phyloP scores from a whole-genome alignment of 495 filamentous ascomycete species.

The Trichoderma asperelloides region DNA sequence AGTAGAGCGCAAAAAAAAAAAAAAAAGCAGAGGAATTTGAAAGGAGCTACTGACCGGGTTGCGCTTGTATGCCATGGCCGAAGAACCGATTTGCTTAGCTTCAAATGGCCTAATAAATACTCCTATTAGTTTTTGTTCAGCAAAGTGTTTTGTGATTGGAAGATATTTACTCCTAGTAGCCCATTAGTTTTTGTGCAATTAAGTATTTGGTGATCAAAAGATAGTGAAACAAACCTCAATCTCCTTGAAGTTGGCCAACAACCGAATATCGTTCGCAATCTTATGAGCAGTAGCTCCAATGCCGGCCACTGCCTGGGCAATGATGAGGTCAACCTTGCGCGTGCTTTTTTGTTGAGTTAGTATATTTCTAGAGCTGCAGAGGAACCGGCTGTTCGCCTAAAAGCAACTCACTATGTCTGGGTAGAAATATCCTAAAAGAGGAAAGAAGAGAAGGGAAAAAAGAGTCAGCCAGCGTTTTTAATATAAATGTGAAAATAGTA shows the following conservation, averaged over 20 bases:
- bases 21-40: too few species aligned
- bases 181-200: too few species aligned
- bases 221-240: conserved; percentile 49
- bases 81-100: conserved; percentile 57
- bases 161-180: too few species aligned
- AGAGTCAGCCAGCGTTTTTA: not conserved
- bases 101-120: conserved; percentile 55
- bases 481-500: not conserved
- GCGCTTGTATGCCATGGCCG: conserved; percentile 73
- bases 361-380: not conserved
- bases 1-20: not conserved
- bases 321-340: conserved; percentile 25
- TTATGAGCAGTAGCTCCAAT: conserved; percentile 74
- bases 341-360: not conserved
- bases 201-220: too few species aligned
- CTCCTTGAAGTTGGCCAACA: conserved; percentile 52
- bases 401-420: conserved; percentile 20
- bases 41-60: conserved; percentile 42
- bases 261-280: conserved; percentile 64
- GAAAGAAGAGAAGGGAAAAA: not conserved
- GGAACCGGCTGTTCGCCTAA: not conserved
- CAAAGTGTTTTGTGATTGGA: too few species aligned
- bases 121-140: not conserved
- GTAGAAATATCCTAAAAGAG: conserved; percentile 20
- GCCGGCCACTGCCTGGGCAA: conserved; percentile 70